Conservation (phyloP, 2,329 filamentous ascomycete species). For the Curvularia spicifera region DNA sequence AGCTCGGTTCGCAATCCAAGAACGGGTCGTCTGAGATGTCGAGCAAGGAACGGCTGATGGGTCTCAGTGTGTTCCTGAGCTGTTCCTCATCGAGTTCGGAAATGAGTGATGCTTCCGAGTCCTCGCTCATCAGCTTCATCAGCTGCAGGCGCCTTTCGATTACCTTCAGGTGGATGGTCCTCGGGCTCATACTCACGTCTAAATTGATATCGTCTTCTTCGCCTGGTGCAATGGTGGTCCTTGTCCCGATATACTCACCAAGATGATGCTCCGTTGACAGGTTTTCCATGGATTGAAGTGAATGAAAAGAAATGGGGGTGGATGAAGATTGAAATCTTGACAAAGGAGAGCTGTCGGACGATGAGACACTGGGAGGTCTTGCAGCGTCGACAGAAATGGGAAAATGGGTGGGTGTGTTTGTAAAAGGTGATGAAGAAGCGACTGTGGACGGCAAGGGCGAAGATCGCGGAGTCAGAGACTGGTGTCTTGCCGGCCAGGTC, state of each 20-base stretch:
- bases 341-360: conserved; percentile 33
- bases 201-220: conserved; percentile 4
- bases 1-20: conserved; percentile 4
- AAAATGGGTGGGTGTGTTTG: conserved; percentile 52
- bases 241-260: conserved; percentile 56
- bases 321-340: conserved; percentile 42
- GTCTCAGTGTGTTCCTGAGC: conserved; percentile 50
- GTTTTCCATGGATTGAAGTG: conserved; percentile 27
- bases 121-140: conserved; percentile 32
- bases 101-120: conserved; percentile 41
- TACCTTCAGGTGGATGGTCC: conserved; percentile 23
- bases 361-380: conserved; percentile 35
- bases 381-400: conserved; percentile 44
- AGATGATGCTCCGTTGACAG: conserved; percentile 56
- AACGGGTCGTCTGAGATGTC: conserved; percentile 24
- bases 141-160: conserved; percentile 33
- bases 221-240: conserved; percentile 22
- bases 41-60: conserved; percentile 50
- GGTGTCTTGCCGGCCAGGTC: conserved; percentile 51
- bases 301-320: conserved; percentile 44
- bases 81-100: conserved; percentile 47
- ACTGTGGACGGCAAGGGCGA: conserved; percentile 36
- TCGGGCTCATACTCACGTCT: conserved; percentile 28
- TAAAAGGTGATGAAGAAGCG: conserved; percentile 54
- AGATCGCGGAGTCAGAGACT: conserved; percentile 51